These are phyloP conservation scores for Neofusicoccum cordaticola DNA, from an alignment of 2,329 filamentous ascomycete genomes.

Conservation along the genomic window DNA sequence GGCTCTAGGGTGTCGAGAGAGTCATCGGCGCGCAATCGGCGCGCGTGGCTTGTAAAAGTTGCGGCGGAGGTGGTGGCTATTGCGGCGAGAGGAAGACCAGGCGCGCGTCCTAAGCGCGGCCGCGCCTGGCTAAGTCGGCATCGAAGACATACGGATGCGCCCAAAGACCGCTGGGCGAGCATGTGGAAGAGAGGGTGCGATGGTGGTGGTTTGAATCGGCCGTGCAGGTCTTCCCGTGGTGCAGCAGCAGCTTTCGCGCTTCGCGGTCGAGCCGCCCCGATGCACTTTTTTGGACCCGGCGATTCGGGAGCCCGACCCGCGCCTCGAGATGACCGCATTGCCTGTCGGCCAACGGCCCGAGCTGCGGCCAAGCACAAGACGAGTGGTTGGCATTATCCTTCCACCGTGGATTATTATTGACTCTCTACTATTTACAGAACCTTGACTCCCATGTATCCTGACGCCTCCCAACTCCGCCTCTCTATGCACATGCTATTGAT, in stretches of 20 bases:
- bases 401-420: neutral
- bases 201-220: neutral
- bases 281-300: conserved; percentile 10
- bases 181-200: conserved; percentile 23
- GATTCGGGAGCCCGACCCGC: conserved; percentile 5
- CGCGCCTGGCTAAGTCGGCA: conserved; percentile 35
- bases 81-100: neutral
- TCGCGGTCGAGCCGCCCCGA: neutral
- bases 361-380: neutral
- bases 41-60: conserved; percentile 5
- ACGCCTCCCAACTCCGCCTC: neutral
- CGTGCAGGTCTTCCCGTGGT: neutral
- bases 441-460: neutral
- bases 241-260: conserved; percentile 6
- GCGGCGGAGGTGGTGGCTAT: conserved; percentile 19
- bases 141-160: conserved; percentile 39
- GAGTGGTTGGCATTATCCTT: neutral
- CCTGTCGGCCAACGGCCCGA: neutral
- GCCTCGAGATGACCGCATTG: neutral
- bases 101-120: neutral
- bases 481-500: neutral
- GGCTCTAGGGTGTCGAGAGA: conserved; percentile 20
- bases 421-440: neutral
- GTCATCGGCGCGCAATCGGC: conserved; percentile 22
- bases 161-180: conserved; percentile 35